Evolutionary conservation across 345 rosid species (phyloP), one percentile per base, ranked within the genome.

Genomic region (Linum lewisii): DNA sequence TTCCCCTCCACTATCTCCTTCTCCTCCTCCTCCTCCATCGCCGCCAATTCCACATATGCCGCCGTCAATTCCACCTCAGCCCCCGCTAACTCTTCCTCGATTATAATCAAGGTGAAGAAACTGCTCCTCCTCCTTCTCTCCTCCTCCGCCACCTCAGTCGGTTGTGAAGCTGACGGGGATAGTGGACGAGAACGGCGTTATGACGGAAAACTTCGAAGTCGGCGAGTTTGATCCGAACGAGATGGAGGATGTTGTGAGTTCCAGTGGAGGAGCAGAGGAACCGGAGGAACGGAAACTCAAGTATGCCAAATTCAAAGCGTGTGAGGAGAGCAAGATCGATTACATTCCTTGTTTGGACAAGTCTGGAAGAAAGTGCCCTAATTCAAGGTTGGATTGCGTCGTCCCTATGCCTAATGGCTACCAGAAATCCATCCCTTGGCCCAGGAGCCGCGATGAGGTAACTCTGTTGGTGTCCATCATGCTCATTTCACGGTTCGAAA

Each of bases 391-490:
- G 66, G 71, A 70, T 72, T 86, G 94, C 64, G 62, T 86, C 79
- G 69, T 86, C 64, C 93, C 82, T 0, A 54, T 65, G 26, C 89
- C 89, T 0, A 58, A 64, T 59, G 85, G 82, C 1, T 86, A 83
- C 53, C 73, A 38, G 70, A 69, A 14, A 21, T 67, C 80, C 14
- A 67, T 86, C 57, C 76, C 79, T 13, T 80, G 94, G 89, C 82
- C 94, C 36, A 69, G 60, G 62, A 83, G 94, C 58, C 74, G 82
- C 61, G 94, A 79, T 54, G 70, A 81, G 85, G 87, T 81, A 53
- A 72, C 13, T 11, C 44, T 38, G 10, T 70, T 52, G 8, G 23
- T 3, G 15, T 10, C 20, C 13, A 24, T 52, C 21, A 20, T 52
- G 23, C 34, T 29, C 34, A 24, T 21, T 6, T 24, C 2, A 19